These are phyloP conservation scores for Leishmania tarentolae DNA, from an alignment of 208 protist species.

Conservation along the genomic window DNA sequence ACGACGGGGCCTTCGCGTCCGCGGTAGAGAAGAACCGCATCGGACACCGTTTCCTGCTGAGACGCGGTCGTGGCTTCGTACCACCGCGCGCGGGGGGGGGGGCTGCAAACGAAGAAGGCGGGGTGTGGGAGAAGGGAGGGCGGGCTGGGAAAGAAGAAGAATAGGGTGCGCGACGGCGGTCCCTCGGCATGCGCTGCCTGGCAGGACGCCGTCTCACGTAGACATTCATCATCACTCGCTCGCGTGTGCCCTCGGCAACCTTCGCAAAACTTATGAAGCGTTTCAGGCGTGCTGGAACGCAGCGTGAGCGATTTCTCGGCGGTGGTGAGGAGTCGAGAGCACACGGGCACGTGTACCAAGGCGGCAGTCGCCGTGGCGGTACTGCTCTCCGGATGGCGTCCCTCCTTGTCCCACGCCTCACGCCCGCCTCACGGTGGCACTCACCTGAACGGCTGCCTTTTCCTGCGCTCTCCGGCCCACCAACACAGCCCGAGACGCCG, in stretches of 20 bases:
- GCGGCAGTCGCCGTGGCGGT: not conserved
- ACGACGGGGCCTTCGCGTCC: not conserved
- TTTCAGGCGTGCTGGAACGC: not conserved
- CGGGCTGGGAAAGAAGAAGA: not conserved
- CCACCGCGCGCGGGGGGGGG: not conserved
- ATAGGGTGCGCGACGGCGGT: not conserved
- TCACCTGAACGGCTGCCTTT: not conserved
- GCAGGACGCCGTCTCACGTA: not conserved
- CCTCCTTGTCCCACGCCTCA: not conserved
- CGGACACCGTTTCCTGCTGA: not conserved
- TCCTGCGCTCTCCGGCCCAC: not conserved
- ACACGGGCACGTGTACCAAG: not conserved
- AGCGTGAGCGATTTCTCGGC: not conserved
- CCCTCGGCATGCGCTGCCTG: not conserved
- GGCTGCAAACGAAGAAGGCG: not conserved
- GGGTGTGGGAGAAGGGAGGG: not conserved
- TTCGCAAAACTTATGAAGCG: not conserved
- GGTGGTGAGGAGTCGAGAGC: not conserved
- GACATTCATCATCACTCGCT: not conserved
- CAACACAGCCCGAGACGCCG: not conserved
- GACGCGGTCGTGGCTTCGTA: not conserved
- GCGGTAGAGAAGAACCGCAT: constrained; percentile 3
- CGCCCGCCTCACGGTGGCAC: not conserved
- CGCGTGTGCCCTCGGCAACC: not conserved
- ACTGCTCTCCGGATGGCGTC: not conserved